These are phyloP conservation scores for Cerrena zonata DNA, from an alignment of 1,284 basidiomycete species.

Conservation along the genomic window DNA sequence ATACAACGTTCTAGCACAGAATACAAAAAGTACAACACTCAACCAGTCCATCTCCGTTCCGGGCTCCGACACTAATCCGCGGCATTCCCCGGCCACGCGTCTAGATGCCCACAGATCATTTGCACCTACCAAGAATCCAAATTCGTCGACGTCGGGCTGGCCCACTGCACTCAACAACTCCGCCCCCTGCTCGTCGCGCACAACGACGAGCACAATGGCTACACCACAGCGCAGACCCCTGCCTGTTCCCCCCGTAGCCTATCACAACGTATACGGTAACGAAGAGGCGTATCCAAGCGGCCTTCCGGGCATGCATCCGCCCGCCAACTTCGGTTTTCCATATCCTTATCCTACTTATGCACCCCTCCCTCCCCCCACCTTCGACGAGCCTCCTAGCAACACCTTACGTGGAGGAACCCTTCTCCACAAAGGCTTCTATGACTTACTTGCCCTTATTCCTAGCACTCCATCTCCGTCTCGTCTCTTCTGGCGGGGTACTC, in stretches of 20 bases:
- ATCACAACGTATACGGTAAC: slow-evolving; percentile 14
- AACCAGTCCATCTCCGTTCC: neutral
- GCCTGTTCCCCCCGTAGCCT: slow-evolving; percentile 35
- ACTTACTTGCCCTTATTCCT: slow-evolving; percentile 75
- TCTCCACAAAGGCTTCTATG: slow-evolving; percentile 82
- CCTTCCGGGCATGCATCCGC: slow-evolving; percentile 13
- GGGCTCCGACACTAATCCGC: neutral
- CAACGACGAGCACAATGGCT: slow-evolving; percentile 14
- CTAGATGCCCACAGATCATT: slow-evolving; percentile 12
- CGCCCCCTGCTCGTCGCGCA: slow-evolving; percentile 7
- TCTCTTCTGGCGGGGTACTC: slow-evolving; percentile 49
- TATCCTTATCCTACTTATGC: slow-evolving; percentile 37
- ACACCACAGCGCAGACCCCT: slow-evolving; percentile 35
- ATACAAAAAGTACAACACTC: neutral
- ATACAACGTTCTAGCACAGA: neutral
- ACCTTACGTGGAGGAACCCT: slow-evolving; percentile 62
- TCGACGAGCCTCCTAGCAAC: slow-evolving; percentile 37
- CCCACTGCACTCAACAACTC: too few relatives aligned
- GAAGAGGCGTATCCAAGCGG: slow-evolving; percentile 17
- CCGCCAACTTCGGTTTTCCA: slow-evolving; percentile 33
- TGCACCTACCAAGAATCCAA: slow-evolving; percentile 1
- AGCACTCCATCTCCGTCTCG: slow-evolving; percentile 58
- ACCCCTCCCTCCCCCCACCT: slow-evolving; percentile 29
- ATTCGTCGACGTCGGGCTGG: slow-evolving; percentile 13
- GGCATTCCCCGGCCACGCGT: neutral